Conservation (phyloP, 2,329 filamentous ascomycete species). For the Xylaria sp. region DNA sequence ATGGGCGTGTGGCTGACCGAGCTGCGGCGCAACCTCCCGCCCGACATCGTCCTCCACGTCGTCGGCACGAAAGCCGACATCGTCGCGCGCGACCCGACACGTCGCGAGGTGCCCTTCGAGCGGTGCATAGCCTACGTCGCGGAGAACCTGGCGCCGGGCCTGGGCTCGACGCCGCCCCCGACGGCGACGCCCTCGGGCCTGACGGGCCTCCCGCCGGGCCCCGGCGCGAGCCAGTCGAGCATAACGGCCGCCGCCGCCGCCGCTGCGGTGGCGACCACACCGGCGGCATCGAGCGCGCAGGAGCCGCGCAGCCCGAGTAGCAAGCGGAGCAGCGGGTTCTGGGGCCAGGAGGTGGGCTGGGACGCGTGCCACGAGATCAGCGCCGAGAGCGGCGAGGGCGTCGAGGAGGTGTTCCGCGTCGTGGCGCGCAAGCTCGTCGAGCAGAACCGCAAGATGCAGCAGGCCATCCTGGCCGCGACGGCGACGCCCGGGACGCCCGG, state of each 20-base stretch:
- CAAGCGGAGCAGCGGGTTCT: conserved; percentile 75
- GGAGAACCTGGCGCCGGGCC: conserved; percentile 79
- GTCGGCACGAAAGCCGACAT: conserved; percentile 94
- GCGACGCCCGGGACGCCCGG: conserved; percentile 53
- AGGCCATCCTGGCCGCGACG: conserved; percentile 59
- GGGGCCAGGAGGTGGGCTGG: conserved; percentile 93
- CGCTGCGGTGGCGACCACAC: too few species aligned
- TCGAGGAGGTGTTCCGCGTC: conserved; percentile 90
- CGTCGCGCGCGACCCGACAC: conserved; percentile 78
- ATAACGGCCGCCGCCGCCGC: conserved; percentile 34
- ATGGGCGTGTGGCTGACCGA: conserved; percentile 92
- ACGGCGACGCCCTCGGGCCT: conserved; percentile 53
- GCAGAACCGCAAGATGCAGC: conserved; percentile 65
- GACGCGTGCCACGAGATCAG: conserved; percentile 97
- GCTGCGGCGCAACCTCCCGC: conserved; percentile 74
- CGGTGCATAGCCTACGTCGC: conserved; percentile 94
- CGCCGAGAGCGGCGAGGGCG: conserved; percentile 90
- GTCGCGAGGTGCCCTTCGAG: conserved; percentile 88
- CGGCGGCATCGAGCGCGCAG: conserved; percentile 42
- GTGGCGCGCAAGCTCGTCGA: conserved; percentile 65
- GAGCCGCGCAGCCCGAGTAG: conserved; percentile 64
- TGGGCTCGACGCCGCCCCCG: conserved; percentile 67
- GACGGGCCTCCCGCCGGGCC: conserved; percentile 30
- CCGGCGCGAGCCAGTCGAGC: conserved; percentile 34
- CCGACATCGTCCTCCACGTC: conserved; percentile 86